Percentiles rank a stretch among this genome's conserved stretches.
Conservation (phyloP, 163 green algal genomes). For the Dunaliella salina region DNA sequence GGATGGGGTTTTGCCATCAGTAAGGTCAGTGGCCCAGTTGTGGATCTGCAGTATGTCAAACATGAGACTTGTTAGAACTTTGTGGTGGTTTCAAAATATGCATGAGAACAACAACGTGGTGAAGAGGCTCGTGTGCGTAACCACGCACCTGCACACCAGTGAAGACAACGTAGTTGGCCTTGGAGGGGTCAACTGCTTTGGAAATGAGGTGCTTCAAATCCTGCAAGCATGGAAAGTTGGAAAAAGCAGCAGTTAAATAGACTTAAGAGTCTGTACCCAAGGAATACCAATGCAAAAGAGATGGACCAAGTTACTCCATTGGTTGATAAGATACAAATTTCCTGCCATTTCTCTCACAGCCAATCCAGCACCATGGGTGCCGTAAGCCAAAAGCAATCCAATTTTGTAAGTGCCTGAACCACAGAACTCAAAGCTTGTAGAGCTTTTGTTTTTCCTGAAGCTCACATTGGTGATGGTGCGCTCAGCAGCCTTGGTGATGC, state of each 20-base stretch:
- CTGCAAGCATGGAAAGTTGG: constrained; percentile 1
- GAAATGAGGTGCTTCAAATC: constrained; percentile 75
- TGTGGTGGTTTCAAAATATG: background rate
- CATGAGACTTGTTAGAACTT: background rate
- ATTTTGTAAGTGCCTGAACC: background rate
- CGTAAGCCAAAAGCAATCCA: background rate
- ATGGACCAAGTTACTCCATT: background rate
- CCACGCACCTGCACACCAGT: constrained; percentile 53
- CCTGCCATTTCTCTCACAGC: background rate
- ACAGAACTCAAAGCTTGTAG: background rate
- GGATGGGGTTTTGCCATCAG: constrained; percentile 48
- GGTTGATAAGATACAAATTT: background rate
- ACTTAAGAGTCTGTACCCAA: background rate
- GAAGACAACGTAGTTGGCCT: constrained; percentile 83
- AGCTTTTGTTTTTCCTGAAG: background rate
- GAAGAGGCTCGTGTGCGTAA: background rate
- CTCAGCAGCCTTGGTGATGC: constrained; percentile 72
- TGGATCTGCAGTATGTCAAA: constrained; percentile 58
- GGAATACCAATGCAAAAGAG: background rate
- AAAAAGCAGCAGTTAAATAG: background rate
- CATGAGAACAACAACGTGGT: background rate
- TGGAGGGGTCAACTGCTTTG: constrained; percentile 64
- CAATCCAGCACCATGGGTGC: background rate
- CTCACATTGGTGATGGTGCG: constrained; percentile 65
- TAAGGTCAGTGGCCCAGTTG: constrained; percentile 52